Percentiles rank a stretch among this genome's conserved stretches.
phyloP scores from a whole-genome alignment of 352 stramenopile genomes.

The Globisporangium orthogonon region DNA sequence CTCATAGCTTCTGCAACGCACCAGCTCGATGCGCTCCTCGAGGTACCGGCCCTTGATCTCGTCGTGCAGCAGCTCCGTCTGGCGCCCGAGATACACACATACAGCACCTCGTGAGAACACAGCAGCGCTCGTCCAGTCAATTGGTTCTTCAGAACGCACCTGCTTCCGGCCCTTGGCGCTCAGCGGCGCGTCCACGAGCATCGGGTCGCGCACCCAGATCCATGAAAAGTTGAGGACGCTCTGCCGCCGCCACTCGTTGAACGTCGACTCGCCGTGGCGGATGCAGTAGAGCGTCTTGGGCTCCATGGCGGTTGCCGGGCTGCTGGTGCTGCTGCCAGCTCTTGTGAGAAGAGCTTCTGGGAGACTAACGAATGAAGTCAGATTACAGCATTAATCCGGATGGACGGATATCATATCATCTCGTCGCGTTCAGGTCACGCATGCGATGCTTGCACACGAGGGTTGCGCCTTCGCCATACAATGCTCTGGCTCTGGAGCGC shows the following conservation, averaged over 20 bases:
- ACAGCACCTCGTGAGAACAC: background rate
- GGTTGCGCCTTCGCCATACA: background rate
- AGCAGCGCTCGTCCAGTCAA: no score
- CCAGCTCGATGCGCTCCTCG: conserved; percentile 64
- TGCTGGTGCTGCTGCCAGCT: background rate
- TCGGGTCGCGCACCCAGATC: conserved; percentile 79
- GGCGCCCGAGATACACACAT: background rate
- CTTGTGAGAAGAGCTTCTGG: no score
- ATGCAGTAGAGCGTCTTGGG: conserved; percentile 82
- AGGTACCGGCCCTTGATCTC: conserved; percentile 28
- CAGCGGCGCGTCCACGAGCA: conserved; percentile 78
- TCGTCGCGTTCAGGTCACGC: background rate
- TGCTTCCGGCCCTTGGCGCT: conserved; percentile 68
- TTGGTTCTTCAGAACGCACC: no score
- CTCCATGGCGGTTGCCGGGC: background rate
- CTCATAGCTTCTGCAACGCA: conserved; percentile 10
- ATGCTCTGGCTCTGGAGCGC: background rate
- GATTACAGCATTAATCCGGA: no score
- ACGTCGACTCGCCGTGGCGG: conserved; percentile 84
- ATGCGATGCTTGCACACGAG: background rate
- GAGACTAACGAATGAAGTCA: no score
- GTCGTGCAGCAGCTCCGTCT: conserved; percentile 41
- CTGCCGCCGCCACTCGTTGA: conserved; percentile 79
- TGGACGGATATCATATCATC: no score
- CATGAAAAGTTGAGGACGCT: conserved; percentile 82